Evolutionary conservation across 345 rosid species (phyloP).

Genomic region (Syzygium aqueum): DNA sequence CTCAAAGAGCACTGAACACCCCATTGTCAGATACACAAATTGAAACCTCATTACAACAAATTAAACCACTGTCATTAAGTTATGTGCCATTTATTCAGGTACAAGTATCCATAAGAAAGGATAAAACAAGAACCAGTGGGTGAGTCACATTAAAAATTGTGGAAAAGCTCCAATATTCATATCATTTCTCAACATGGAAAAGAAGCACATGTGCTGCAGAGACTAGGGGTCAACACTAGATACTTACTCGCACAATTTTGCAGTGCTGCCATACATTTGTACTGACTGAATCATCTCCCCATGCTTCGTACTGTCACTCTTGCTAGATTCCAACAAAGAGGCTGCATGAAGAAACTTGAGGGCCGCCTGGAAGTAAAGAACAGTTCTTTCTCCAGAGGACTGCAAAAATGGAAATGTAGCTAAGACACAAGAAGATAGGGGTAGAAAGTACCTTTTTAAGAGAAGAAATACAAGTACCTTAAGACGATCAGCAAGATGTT

Average conservation of each 20-base stretch:
- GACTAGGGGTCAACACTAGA: background rate
- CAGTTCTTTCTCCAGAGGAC: slow-evolving; percentile 70
- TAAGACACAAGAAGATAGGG: slow-evolving; percentile 1
- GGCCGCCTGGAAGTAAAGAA: slow-evolving; percentile 88
- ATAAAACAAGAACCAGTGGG: background rate
- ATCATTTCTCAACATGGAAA: background rate
- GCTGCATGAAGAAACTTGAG: slow-evolving; percentile 93
- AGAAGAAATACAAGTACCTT: slow-evolving; percentile 40
- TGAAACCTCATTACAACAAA: background rate
- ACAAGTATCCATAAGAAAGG: background rate
- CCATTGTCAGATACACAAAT: background rate
- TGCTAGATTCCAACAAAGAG: slow-evolving; percentile 60
- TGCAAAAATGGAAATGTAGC: slow-evolving; percentile 19
- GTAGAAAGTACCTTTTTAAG: slow-evolving; percentile 36
- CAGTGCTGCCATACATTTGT: slow-evolving; percentile 74
- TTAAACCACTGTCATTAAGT: background rate
- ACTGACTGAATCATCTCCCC: slow-evolving; percentile 60
- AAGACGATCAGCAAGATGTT: slow-evolving; percentile 88
- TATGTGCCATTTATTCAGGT: background rate
- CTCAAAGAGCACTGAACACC: background rate
- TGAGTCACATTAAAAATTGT: background rate
- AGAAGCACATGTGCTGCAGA: background rate
- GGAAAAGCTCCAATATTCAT: background rate
- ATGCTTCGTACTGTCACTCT: slow-evolving; percentile 52
- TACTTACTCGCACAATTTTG: slow-evolving; percentile 94